Base-by-base conservation (phyloP, 768 basidiomycete species). In the Suillus brevipes region DNA sequence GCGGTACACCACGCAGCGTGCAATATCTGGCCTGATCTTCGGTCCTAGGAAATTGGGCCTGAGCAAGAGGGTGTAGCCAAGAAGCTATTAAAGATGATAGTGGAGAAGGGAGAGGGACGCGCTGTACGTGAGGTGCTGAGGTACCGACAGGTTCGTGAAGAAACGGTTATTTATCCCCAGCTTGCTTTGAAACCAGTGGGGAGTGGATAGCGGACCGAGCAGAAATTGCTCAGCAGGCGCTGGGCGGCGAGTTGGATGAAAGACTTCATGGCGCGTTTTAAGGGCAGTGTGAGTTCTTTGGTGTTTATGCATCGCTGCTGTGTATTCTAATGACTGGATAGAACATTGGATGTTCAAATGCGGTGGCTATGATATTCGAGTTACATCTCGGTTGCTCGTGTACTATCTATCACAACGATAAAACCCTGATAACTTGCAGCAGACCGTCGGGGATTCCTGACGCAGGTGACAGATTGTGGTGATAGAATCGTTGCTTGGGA, bases 1-100 rank as follows among this genome's bases (percentile, higher is more conserved):
- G 91, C 91, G 2, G 70, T 94, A 16, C 93, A 95, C 71, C 94
- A 96, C 71, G 74, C 95, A 28, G 87, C 94, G 13, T 83, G 82
- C 58, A 87, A 81, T 69, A 84, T 94, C 36, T 94, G 93, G 93
- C 81, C 79, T 3, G 91, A 92, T 71, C 69, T 90, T 38, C 73
- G 70, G 47, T 69, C 68, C n/a, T 70, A 67, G 2, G 70, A 45
- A 4, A 62, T 49, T 2, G 69, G 60, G 6, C 64, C 61, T n/a
- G 67, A 61, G 14, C 62, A 36, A 16, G 55, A 25, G 18, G 78
- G 78, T 49, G 38, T 25, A 2, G 74, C 74, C 25, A 60, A 55
- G 62, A 85, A 81, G 68, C 70, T 92, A 63, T 71, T 91, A 65
- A 79, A 78, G 68, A 81, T 80, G 18, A 74, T 92, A 14, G 75